A percentile compares a stretch with the other conserved stretches of the same genome.
phyloP scores from a whole-genome alignment of 306 rosid species.

The Lagenaria siceraria region DNA sequence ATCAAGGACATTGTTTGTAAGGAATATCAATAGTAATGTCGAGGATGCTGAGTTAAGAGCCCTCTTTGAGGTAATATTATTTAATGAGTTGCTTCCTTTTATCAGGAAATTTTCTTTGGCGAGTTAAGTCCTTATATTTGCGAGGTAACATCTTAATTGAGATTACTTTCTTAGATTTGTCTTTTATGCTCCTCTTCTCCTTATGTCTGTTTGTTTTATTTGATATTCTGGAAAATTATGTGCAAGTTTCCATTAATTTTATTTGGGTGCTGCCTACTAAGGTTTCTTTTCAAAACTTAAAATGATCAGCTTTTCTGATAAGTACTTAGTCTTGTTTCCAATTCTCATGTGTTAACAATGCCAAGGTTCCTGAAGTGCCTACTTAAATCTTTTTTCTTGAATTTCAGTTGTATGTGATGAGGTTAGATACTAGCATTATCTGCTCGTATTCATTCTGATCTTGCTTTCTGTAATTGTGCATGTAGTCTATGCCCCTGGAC shows the following conservation, averaged over 20 bases:
- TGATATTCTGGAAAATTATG: background rate
- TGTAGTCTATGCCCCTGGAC: background rate
- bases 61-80: conserved; percentile 43
- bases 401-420: background rate
- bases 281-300: background rate
- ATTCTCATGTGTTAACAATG: background rate
- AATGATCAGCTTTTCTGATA: background rate
- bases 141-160: background rate
- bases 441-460: background rate
- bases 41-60: conserved; percentile 62
- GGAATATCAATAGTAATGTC: conserved; percentile 81
- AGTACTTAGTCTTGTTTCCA: background rate
- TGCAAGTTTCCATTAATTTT: background rate
- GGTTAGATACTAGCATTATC: background rate
- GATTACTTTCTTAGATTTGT: background rate
- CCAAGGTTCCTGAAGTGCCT: background rate
- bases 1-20: conserved; percentile 83
- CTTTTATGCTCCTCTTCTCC: background rate
- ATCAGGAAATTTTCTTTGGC: background rate
- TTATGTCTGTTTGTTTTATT: background rate
- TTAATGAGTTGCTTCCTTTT: background rate
- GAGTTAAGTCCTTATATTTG: conserved; percentile 1
- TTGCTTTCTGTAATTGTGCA: background rate
- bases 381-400: background rate
- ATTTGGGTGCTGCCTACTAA: background rate